Percentiles rank a stretch among this genome's conserved stretches.
Evolutionary conservation across 805 yeast species (phyloP).

Genomic region (Saccharomycopsis sp.): DNA sequence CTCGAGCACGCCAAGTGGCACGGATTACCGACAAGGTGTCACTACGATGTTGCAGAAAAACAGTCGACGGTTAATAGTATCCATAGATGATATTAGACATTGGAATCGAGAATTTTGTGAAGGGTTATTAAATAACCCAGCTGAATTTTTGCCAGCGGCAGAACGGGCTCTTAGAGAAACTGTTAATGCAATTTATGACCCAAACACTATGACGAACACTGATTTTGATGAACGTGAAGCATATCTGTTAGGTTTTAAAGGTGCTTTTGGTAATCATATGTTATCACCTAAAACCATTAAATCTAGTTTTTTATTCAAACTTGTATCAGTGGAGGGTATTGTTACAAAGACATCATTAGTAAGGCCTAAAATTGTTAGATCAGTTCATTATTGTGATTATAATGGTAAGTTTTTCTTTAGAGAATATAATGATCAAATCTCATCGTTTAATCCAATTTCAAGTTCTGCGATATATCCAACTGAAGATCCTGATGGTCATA

Average conservation of each 20-base stretch:
- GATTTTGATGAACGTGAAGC: constrained; percentile 54
- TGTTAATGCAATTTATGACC: constrained; percentile 65
- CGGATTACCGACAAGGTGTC: constrained; percentile 64
- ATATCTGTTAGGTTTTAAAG: constrained; percentile 74
- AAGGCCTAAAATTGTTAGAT: constrained; percentile 83
- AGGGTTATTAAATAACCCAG: constrained; percentile 69
- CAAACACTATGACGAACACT: constrained; percentile 43
- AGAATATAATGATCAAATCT: constrained; percentile 88
- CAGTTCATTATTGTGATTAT: constrained; percentile 86
- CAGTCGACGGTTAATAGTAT: constrained; percentile 59
- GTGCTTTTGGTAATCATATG: constrained; percentile 84
- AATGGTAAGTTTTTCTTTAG: constrained; percentile 82
- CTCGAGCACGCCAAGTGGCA: constrained; percentile 39
- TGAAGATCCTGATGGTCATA: constrained; percentile 87
- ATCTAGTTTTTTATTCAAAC: constrained; percentile 66
- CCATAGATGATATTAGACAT: constrained; percentile 81
- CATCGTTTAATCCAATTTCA: constrained; percentile 76
- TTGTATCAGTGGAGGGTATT: constrained; percentile 90
- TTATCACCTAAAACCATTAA: constrained; percentile 84
- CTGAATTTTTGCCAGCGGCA: constrained; percentile 83
- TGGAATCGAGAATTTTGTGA: constrained; percentile 73
- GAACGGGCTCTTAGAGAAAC: constrained; percentile 81
- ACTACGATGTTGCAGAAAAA: constrained; percentile 65
- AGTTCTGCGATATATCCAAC: constrained; percentile 87
- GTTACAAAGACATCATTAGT: constrained; percentile 91